Base-by-base conservation (phyloP, 805 yeast species). In the Metschnikowia continentalis region DNA sequence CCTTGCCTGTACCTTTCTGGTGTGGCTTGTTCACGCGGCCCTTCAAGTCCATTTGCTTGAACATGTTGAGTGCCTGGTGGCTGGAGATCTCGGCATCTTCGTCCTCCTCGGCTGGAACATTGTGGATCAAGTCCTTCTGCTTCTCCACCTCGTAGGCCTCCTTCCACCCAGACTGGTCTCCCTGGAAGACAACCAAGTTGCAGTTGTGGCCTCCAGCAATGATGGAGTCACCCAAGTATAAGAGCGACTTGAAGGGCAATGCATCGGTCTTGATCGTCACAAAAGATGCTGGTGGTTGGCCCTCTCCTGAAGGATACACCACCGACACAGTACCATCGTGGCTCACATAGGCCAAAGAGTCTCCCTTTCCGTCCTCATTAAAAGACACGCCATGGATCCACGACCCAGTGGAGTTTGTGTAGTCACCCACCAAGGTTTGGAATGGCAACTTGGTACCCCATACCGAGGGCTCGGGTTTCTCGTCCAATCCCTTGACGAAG, bases 391-490 rank as follows among this genome's bases (percentile, higher is more conserved):
- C 96, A 66, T 94, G 97, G 54, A 92, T 83, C 95, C 97, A 94
- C 32, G 95, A 87, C 39, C 90, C 90, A 42, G 84, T 80, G 58
- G 82, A 79, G 54, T 72, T 69, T 58, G 81, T 75, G 65, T 75
- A 82, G 66, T 90, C 96, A 23, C 96, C 96, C 68, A 91, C 85
- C 53, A 90, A 70, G 1, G 96, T 90, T 69, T 87, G 91, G 77
- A 94, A 94, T 30, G 99, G 99, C 67, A 94, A 81, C 65, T 92
- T 85, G 54, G 88, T 86, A 50, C 98, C 99, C 98, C 99, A 94
- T 22, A 82, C 82, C 0, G 92, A 74, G 2, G 94, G 81, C 26
- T 74, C 81, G 1, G 96, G 96, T 62, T 88, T 88, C 38, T 79
- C 71, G 64, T 94, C 99, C 56, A 92, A 78, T 5, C 94, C 90